phyloP scores from a whole-genome alignment of 495 filamentous ascomycete genomes.

The Trichoderma virens region DNA sequence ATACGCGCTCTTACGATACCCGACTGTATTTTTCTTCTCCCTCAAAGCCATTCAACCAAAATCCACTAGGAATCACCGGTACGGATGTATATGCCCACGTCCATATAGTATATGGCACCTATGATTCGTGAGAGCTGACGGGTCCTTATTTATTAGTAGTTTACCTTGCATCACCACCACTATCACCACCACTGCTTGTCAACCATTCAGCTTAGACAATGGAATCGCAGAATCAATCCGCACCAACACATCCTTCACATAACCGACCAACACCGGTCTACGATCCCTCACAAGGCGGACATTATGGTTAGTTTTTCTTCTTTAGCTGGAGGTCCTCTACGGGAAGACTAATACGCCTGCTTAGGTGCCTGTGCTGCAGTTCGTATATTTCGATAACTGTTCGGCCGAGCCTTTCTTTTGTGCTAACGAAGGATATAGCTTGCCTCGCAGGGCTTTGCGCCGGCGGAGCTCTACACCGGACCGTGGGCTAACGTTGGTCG shows the following conservation, averaged over 20 bases:
- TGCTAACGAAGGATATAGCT: constrained; percentile 38
- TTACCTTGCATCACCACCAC: constrained; percentile 47
- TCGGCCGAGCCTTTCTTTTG: constrained; percentile 10
- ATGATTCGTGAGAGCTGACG: background rate
- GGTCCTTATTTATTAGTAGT: background rate
- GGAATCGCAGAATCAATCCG: constrained; percentile 40
- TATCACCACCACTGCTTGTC: constrained; percentile 17
- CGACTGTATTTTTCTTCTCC: too few species aligned
- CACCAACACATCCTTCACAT: constrained; percentile 27
- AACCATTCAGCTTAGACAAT: constrained; percentile 18
- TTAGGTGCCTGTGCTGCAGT: constrained; percentile 76
- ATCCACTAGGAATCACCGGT: too few species aligned
- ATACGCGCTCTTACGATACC: background rate
- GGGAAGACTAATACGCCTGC: constrained; percentile 15
- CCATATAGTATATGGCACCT: background rate
- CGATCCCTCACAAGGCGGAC: constrained; percentile 73
- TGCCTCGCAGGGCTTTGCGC: constrained; percentile 69
- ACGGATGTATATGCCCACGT: too few species aligned
- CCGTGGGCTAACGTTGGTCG: constrained; percentile 84
- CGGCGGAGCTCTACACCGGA: constrained; percentile 83
- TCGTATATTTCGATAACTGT: constrained; percentile 28
- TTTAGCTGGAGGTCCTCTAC: constrained; percentile 15
- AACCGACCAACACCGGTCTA: constrained; percentile 57
- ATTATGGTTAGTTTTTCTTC: constrained; percentile 63
- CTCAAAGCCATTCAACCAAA: too few species aligned